These are phyloP conservation scores for Macrolepiota fuliginosa DNA, from an alignment of 768 basidiomycete species.

Conservation along the genomic window DNA sequence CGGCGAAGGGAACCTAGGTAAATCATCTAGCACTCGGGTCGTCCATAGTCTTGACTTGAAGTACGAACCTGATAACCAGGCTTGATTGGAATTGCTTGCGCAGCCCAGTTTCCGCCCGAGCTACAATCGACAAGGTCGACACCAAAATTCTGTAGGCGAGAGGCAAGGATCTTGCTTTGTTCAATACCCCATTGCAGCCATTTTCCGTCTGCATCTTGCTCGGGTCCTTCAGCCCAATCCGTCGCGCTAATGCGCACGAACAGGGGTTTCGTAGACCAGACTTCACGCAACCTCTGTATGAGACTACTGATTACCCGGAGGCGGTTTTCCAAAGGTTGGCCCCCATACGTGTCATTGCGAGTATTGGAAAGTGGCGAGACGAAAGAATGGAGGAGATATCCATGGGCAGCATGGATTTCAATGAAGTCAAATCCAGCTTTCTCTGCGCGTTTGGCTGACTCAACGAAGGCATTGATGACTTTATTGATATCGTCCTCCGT, in stretches of 20 bases:
- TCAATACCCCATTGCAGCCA: slow-evolving; percentile 78
- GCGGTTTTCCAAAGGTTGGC: slow-evolving; percentile 66
- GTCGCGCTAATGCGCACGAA: slow-evolving; percentile 69
- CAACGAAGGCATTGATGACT: slow-evolving; percentile 60
- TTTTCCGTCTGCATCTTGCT: slow-evolving; percentile 52
- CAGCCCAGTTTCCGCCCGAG: slow-evolving; percentile 61
- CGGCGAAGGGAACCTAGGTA: slow-evolving; percentile 65
- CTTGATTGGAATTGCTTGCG: slow-evolving; percentile 53
- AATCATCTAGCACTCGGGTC: neutral
- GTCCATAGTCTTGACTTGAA: neutral
- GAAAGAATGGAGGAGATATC: slow-evolving; percentile 65
- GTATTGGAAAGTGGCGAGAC: slow-evolving; percentile 73
- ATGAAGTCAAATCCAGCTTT: slow-evolving; percentile 69
- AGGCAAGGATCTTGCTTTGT: slow-evolving; percentile 61
- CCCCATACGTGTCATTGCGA: slow-evolving; percentile 72
- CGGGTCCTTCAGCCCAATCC: slow-evolving; percentile 60
- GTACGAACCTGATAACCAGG: slow-evolving; percentile 61
- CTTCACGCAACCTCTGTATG: slow-evolving; percentile 46
- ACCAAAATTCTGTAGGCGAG: slow-evolving; percentile 55
- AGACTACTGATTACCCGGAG: slow-evolving; percentile 65
- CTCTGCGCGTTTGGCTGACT: slow-evolving; percentile 52
- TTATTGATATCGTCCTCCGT: slow-evolving; percentile 49
- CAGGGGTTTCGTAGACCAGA: slow-evolving; percentile 64
- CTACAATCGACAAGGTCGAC: slow-evolving; percentile 78
- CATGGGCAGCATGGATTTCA: slow-evolving; percentile 73